Conservation (phyloP, 1,284 basidiomycete species). For the Rhizoctonia solani region DNA sequence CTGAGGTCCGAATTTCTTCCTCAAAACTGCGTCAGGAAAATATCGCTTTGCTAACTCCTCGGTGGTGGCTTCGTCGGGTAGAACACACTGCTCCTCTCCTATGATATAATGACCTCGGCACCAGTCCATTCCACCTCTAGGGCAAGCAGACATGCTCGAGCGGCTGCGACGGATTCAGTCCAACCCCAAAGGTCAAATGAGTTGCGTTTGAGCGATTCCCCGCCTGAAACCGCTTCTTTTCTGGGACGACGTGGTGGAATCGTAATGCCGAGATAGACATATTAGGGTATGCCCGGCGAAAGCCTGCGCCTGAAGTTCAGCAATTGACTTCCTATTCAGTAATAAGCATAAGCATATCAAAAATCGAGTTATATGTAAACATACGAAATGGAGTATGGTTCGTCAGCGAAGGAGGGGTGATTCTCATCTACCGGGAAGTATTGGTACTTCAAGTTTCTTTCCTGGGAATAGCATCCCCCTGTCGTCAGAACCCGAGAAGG, state of each 20-base stretch:
- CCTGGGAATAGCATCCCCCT: constrained; percentile 35
- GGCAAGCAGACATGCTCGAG: constrained; percentile 44
- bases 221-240: constrained; percentile 14
- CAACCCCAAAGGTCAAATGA: constrained; percentile 45
- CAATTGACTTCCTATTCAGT: constrained; percentile 45
- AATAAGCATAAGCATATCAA: constrained; percentile 41
- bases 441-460: constrained; percentile 32
- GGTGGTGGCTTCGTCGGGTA: constrained; percentile 36
- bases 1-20: constrained; percentile 40
- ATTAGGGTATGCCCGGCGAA: constrained; percentile 43
- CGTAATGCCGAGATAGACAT: constrained; percentile 47
- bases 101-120: constrained; percentile 48
- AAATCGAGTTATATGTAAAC: background rate
- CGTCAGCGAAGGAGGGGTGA: constrained; percentile 34
- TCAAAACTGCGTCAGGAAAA: constrained; percentile 41
- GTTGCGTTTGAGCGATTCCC: background rate
- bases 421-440: constrained; percentile 40
- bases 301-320: constrained; percentile 46
- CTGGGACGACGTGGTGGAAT: constrained; percentile 43
- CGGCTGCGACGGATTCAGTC: constrained; percentile 42
- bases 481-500: no score
- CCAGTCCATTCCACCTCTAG: constrained; percentile 43
- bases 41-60: constrained; percentile 41
- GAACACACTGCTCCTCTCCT: constrained; percentile 35
- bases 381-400: constrained; percentile 25